A percentile compares a stretch with the other conserved stretches of the same genome.
These are phyloP conservation scores for Apophysomyces sp. DNA, from an alignment of 371 early-diverging fungal species.

Conservation along the genomic window DNA sequence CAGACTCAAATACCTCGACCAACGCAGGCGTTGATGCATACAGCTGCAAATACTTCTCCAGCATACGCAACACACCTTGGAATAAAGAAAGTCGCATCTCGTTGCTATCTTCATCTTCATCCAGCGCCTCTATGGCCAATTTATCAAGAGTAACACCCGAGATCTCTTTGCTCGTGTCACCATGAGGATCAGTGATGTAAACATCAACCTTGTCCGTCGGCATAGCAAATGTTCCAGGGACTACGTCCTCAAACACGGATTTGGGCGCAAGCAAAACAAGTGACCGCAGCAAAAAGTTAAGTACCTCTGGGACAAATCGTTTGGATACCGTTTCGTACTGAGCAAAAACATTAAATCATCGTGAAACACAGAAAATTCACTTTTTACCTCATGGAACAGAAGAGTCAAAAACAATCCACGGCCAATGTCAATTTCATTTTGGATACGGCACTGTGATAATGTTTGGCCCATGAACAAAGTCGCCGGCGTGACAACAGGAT, in stretches of 20 bases:
- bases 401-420: slow-evolving; percentile 76
- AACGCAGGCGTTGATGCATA: slow-evolving; percentile 61
- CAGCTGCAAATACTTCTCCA: slow-evolving; percentile 52
- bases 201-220: slow-evolving; percentile 27
- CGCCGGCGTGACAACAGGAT: slow-evolving; percentile 87
- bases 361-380: background rate
- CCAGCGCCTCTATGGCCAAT: slow-evolving; percentile 20
- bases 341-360: background rate
- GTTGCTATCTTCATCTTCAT: slow-evolving; percentile 13
- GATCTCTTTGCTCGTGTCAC: slow-evolving; percentile 20
- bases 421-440: slow-evolving; percentile 60
- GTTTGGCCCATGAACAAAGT: slow-evolving; percentile 74
- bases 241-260: slow-evolving; percentile 26
- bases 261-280: slow-evolving; percentile 56
- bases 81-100: slow-evolving; percentile 27
- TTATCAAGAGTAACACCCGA: slow-evolving; percentile 19
- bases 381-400: slow-evolving; percentile 63
- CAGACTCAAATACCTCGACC: slow-evolving; percentile 59
- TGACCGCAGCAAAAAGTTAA: slow-evolving; percentile 66
- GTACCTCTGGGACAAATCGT: slow-evolving; percentile 82
- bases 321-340: slow-evolving; percentile 75
- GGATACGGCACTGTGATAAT: slow-evolving; percentile 64
- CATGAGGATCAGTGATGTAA: slow-evolving; percentile 30
- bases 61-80: slow-evolving; percentile 43
- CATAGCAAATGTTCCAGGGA: slow-evolving; percentile 57